Base-by-base conservation (phyloP, 257 asterid genomes). In the Primulina huaijiensis region DNA sequence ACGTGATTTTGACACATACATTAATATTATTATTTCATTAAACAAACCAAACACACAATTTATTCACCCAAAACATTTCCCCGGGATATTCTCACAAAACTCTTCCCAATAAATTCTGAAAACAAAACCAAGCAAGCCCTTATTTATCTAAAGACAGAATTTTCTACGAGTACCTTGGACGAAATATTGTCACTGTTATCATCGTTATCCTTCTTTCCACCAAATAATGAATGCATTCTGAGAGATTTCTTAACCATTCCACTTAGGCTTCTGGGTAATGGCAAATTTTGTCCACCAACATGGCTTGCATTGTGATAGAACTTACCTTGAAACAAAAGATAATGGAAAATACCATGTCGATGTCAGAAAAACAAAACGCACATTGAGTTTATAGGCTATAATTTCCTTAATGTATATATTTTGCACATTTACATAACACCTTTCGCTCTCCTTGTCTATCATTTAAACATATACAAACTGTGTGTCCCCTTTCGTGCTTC, bases 161-260 rank as follows among this genome's bases (percentile, higher is more conserved):
- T n/a, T 43, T 29, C 74, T 61, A 38, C 66, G 62, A 56, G 62
- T 79, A 88, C 97, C 95, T 92, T 92, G 6, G 87, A 78, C 62
- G 88, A 74, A 60, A 82, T 76, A 62, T 89, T 92, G 72, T 87
- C 91, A 21, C 81, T 61, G 83, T 84, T 82, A 52, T 87, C 96
- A 66, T 74, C 80, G 65, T 29, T 74, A 55, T 86, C 90, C 77
- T 87, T 89, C 76, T 86, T 88, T 20, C 96, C 92, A 12, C 98
- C 98, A 85, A 92, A 92, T 76, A 92, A 82, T 40, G 86, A 88
- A 65, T 77, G 74, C 77, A 92, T 83, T 50, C 74, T 78, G 40
- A 86, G 82, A 73, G 88, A 83, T 71, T 83, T 83, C 77, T 75
- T 61, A 20, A 17, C 73, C 72, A 72, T 77, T 72, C 82, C 79